Base-by-base conservation (phyloP, 2,329 filamentous ascomycete species). In the Hymenoscyphus occultus region DNA sequence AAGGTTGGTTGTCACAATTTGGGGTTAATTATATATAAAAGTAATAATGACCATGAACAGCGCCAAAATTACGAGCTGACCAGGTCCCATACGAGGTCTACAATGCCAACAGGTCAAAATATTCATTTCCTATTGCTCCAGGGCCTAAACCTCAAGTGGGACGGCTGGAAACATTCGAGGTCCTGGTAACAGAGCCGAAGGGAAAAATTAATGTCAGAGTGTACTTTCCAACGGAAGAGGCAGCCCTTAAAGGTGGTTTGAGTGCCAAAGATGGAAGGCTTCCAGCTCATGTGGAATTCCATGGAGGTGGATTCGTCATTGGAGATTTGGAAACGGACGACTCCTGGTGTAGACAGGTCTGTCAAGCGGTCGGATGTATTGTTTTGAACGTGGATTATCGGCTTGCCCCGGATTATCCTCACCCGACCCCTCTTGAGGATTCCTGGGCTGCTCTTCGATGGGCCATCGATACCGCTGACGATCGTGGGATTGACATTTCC, bases 341-440 rank as follows among this genome's bases (percentile, higher is more conserved):
- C 12, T 62, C 62, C 1, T 71, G 70, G 70, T 70, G 69, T 59
- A 59, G 68, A 61, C 66, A 71, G 61, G 62, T 45, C 1, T 69
- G 68, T 51, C 65, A 69, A 58, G 59, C 51, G 4, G 56, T 70
- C 1, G 70, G 70, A 3, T 69, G 60, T 60, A 64, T 78, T 1
- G 76, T 77, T n/a, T 70, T 81, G 14, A 79, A 77, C 66, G 74
- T 80, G 2, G 76, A 76, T 28, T 81, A 81, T 59, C 60, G 70
- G 16, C 73, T 83, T 9, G 79, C 80, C 0, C 81, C 81, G 0
- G 78, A 83, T 60, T 73, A 78, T 67, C 76, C 76, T 12, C 83
- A 81, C 65, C 81, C 81, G 1, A 75, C 76, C 5, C 77, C 77
- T 16, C 74, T 78, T n/a, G 71, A 77, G 14, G 81, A 83, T 66